Evolutionary conservation across 1,284 basidiomycete species (phyloP).

Genomic region (Stygiomarasmius scandens): DNA sequence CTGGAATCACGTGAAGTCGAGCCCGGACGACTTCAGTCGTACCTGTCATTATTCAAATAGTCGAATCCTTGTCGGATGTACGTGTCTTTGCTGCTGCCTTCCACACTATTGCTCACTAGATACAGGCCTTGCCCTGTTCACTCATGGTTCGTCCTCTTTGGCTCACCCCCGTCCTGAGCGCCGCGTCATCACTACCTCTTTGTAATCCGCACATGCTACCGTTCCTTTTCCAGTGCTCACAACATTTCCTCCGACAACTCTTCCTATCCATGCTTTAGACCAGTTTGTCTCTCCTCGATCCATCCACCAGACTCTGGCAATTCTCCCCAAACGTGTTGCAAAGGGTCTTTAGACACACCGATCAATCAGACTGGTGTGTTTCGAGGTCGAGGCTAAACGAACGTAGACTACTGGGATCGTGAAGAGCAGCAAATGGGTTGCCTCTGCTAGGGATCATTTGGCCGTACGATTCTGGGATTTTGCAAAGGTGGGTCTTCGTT

Average conservation of each 20-base stretch:
- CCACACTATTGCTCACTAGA: background rate
- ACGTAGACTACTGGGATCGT: constrained; percentile 62
- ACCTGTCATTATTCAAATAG: constrained; percentile 64
- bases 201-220: constrained; percentile 7
- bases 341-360: constrained; percentile 29
- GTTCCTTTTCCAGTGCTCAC: constrained; percentile 17
- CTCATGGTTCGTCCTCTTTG: constrained; percentile 2
- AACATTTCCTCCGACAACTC: constrained; percentile 28
- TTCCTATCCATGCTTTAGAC: constrained; percentile 43
- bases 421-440: constrained; percentile 82
- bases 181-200: constrained; percentile 5
- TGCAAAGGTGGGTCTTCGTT: constrained; percentile 61
- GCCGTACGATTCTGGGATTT: constrained; percentile 86
- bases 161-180: constrained; percentile 7
- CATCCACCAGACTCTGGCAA: constrained; percentile 61
- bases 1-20: constrained; percentile 46
- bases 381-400: constrained; percentile 39
- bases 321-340: constrained; percentile 50
- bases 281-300: constrained; percentile 36
- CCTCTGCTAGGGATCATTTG: constrained; percentile 79
- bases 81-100: constrained; percentile 16
- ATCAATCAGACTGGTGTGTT: constrained; percentile 30
- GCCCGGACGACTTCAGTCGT: constrained; percentile 32
- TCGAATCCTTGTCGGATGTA: constrained; percentile 56
- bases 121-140: constrained; percentile 10